Percentiles rank a stretch among this genome's conserved stretches.
phyloP scores from a whole-genome alignment of 306 rosid genomes.

The Pachyrhizus erosus region DNA sequence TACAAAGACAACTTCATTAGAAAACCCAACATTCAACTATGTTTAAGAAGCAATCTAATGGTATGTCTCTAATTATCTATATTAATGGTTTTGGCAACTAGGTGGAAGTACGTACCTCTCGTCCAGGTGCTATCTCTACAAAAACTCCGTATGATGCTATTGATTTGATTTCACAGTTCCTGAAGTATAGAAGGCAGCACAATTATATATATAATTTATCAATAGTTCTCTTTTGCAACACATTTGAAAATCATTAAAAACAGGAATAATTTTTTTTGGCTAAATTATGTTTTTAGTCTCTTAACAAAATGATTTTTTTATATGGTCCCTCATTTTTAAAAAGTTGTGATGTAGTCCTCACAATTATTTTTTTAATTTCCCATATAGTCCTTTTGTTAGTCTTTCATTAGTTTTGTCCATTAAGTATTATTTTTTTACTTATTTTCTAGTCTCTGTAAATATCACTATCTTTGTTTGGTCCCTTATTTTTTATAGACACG shows the following conservation, averaged over 20 bases:
- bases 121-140: constrained; percentile 96
- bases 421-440: background rate
- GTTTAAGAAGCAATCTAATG: constrained; percentile 8
- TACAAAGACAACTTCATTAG: constrained; percentile 13
- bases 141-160: constrained; percentile 83
- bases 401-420: background rate
- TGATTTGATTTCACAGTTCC: constrained; percentile 92
- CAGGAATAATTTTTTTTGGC: background rate
- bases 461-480: background rate
- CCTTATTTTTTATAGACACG: background rate
- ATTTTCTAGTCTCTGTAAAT: background rate
- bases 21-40: background rate
- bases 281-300: background rate
- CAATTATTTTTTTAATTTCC: background rate
- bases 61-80: background rate
- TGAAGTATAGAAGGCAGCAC: constrained; percentile 41
- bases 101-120: constrained; percentile 72
- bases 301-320: background rate
- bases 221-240: constrained; percentile 19
- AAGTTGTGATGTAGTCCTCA: background rate
- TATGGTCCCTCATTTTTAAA: background rate
- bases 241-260: background rate
- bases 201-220: background rate
- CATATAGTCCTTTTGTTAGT: background rate
- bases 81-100: constrained; percentile 38